Base-by-base conservation (phyloP, 768 basidiomycete genomes). In the Boletus subparvulus region DNA sequence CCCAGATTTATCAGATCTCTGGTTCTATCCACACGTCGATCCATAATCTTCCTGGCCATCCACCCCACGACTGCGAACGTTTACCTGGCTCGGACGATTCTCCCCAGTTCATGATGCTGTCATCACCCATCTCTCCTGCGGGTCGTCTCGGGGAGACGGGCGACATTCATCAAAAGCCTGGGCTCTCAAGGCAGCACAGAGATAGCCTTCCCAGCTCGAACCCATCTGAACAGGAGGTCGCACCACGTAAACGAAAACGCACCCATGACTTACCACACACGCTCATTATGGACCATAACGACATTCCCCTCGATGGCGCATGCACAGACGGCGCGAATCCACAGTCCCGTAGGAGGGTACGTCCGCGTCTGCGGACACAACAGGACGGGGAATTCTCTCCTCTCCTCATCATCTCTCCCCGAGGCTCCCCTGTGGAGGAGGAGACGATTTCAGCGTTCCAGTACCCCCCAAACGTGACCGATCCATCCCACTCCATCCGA, bases 361-460 rank as follows among this genome's bases (percentile, higher is more conserved):
- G 68, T 24, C 58, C 47, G 16, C 58, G 62, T 24, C 28, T 55
- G 45, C 32, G 35, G 43, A 32, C 7, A 9, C 57, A 30, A 39
- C 52, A 40, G 32, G 63, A 55, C 35, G 14, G 51, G n/a, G 58
- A 61, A 43, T 68, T 70, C 12, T 41, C 68, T 12, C 66, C 68
- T 32, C 66, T 70, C 45, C 61, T 68, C 39, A 21, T 60, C 3
- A 56, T 63, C 43, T 55, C 68, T 33, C 63, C 61, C 3, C 50
- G 14, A 33, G n/a, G n/a, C 32, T 8, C 10, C 6, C 5, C 28
- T 36, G 14, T 6, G 10, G 55, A 55, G 19, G 59, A 51, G 21
- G 58, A 55, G 21, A 63, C 19, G 37, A 39, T 52, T n/a, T 40
- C 26, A 26, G 36, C 33, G 14, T 33, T 43, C n/a, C 42, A 33